Base-by-base conservation (phyloP, 371 early-diverging fungal species). In the Nematocida ironsii region DNA sequence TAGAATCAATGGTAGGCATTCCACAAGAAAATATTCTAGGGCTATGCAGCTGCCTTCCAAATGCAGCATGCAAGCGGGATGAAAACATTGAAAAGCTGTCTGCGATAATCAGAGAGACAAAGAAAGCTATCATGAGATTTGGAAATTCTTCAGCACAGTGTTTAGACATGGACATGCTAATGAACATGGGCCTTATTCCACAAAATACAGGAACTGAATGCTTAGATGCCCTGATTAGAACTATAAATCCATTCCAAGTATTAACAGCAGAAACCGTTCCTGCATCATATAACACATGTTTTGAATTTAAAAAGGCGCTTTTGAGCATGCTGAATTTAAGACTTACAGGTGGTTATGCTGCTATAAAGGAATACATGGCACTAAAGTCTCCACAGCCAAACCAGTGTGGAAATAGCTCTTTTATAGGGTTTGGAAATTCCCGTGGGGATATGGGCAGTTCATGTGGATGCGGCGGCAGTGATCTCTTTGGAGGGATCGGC, bases 31-130 rank as follows among this genome's bases (percentile, higher is more conserved):
- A 18, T 16, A 18, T 78, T 23, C 13, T 57, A 0, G 72, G 61
- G 16, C 80, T 67, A 18, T 67, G 80, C 62, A 78, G 47, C 70
- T 78, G 80, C 11, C 62, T 78, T 11, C 75, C 75, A 18, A 39
- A 62, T 23, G 45, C 62, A 2, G 20, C 62, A n/a, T 75, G 75
- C 75, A 20, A 73, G 52, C 7, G 16, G n/a, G 42, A 68, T 44
- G 5, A 75, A 52, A 70, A 57, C 20, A 6, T 70, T 40, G 61
- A 68, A 13, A 50, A 78, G 42, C 80, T 78, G 33, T 11, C 44
- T 18, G 40, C 72, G 0, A 13, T 70, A n/a, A 40, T 78, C n/a
- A 5, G 9, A 23, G 5, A 6, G 20, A 33, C 71, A 13, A 40
- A 27, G 44, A 40, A 54, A 39, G 9, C 67, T 6, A 47, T 57